These are phyloP conservation scores for Lasiosphaeris hirsuta DNA, from an alignment of 495 filamentous ascomycete species.

Conservation along the genomic window DNA sequence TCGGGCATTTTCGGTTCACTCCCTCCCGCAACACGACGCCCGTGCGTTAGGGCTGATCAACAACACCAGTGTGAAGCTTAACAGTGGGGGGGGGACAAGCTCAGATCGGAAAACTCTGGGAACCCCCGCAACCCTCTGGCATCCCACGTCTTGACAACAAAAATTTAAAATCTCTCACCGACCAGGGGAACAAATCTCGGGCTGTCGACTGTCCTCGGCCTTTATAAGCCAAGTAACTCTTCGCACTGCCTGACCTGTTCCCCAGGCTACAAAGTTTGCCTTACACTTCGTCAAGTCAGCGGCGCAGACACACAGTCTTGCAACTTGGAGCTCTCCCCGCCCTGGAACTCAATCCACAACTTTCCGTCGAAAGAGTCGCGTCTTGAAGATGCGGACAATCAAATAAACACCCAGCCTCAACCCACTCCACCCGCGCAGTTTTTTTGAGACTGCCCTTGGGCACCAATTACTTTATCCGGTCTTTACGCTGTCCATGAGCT, in stretches of 20 bases:
- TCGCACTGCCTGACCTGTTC: too few species aligned
- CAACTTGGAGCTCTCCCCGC: too few species aligned
- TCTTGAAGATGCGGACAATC: not conserved
- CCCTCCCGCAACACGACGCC: not conserved
- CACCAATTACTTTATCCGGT: not conserved
- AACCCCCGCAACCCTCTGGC: not conserved
- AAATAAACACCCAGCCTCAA: not conserved
- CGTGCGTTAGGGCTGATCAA: slow-evolving; percentile 7
- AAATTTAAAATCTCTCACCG: slow-evolving; percentile 24
- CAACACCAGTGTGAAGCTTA: not conserved
- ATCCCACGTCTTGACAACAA: slow-evolving; percentile 23
- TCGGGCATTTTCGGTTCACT: not conserved
- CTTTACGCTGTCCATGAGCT: slow-evolving; percentile 64
- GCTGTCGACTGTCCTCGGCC: too few species aligned
- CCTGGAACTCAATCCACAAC: not conserved
- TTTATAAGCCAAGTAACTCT: too few species aligned
- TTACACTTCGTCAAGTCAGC: too few species aligned
- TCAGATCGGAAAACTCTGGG: not conserved
- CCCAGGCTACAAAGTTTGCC: too few species aligned
- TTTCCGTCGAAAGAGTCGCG: not conserved
- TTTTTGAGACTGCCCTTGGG: slow-evolving; percentile 8
- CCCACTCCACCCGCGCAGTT: not conserved
- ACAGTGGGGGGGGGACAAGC: not conserved
- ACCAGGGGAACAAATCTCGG: not conserved
- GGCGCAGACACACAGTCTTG: too few species aligned